Base-by-base conservation (phyloP, 2,329 filamentous ascomycete species). In the Trichoderma pleuroti region DNA sequence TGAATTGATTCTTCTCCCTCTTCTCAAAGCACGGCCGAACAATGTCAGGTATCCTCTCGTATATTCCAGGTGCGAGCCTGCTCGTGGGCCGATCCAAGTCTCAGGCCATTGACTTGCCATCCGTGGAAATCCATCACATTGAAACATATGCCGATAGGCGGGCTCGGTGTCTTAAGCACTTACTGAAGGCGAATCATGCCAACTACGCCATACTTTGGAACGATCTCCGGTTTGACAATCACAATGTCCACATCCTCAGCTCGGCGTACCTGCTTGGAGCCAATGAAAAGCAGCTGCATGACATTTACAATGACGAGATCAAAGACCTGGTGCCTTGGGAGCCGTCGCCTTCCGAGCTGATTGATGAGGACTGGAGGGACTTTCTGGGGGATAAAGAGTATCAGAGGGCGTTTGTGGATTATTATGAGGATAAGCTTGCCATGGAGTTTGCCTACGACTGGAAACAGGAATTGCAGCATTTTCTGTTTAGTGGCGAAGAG, bases 401-500 rank as follows among this genome's bases (percentile, higher is more conserved):
- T 77, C 93, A 99, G 81, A 88, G 95, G 72, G 95, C 94, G 0
- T 99, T 91, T 77, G 85, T 99, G 70, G 94, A 99, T 79, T 98
- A 96, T 79, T 98, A 97, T 78, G 96, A 99, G 79, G 96, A 99
- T 79, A 90, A 93, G 76, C 84, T 98, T 34, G 94, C 93, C 4
- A 82, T 88, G 80, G 82, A 84, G 32, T 88, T 90, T 76, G 85
- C 89, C 42, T 98, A 98, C 78, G 88, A 97, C 77, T 98, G 96
- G 93, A 92, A 91, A 77, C 84, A 86, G 67, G 88, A 97, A 3
- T 84, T 97, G 10, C 83, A 89, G 4, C 88, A 94, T 72, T 98
- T 92, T 78, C 81, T 99, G 59, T 92, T 95, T 73, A 81, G 85
- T 54, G 91, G 90, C 39, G 86, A 92, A 64, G 85, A 92, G 77